Evolutionary conservation across 495 filamentous ascomycete genomes (phyloP), one percentile per base, ranked within the genome.

Genomic region (Hypoxylon trugodes): DNA sequence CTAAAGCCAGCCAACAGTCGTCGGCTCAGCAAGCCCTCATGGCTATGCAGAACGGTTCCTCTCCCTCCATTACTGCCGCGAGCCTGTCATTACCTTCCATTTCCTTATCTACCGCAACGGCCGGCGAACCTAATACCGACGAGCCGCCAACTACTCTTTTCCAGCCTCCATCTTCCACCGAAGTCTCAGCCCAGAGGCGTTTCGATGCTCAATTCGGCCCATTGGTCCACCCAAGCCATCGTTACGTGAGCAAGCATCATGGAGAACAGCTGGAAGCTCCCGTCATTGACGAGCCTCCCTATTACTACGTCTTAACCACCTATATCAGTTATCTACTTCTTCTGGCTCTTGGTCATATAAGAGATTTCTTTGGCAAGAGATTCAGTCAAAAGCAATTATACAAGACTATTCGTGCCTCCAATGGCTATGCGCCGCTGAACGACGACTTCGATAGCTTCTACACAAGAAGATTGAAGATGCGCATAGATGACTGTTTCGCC

Each of bases 361-460:
- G 95, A 65, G 95, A 98, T 76, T 98, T 97, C 76, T 98, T 98
- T 72, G 95, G 96, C 66, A 98, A 97, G 79, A 86, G 92, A 18
- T 97, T 98, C 76, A 87, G 89, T 69, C 83, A 92, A 67, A 80
- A 82, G 66, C 85, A 89, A 47, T 81, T 88, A 52, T 98, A 98
- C 76, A 86, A 85, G 69, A 89, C 96, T 66, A 77, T 98, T 67
- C 91, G 89, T 73, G 83, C 86, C 18, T 80, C 83, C 47, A 90
- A 97, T 75, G 95, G 95, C 36, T 97, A 97, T 74, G 95, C 93
- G 13, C 91, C 95, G n/a, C 80, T 98, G 66, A 97, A 97, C 75
- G 96, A 91, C 65, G 95, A 98, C 76, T 98, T 98, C 68, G 95
- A 98, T 79, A 98, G 92, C 76, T 98, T 98, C 75, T 98, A 98